Conservation (phyloP, 2,329 filamentous ascomycete genomes). For the Colletotrichum sojae region DNA sequence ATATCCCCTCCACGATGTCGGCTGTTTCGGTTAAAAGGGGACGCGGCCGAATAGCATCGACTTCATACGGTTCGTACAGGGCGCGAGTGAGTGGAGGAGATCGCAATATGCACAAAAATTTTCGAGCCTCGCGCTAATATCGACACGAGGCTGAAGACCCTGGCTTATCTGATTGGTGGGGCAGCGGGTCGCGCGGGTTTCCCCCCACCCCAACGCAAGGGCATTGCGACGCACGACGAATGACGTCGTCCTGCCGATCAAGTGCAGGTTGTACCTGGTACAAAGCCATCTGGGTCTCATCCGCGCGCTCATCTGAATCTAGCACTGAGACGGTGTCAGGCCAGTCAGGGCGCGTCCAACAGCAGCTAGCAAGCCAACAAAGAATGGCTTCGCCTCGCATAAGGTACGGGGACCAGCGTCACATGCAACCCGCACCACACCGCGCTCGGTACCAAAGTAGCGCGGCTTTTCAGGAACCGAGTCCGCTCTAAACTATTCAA, state of each 20-base stretch:
- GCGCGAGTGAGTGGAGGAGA: background rate
- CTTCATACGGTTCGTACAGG: background rate
- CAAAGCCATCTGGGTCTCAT: background rate
- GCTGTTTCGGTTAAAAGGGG: background rate
- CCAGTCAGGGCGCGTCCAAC: slow-evolving; percentile 18
- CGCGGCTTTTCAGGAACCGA: background rate
- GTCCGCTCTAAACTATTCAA: slow-evolving; percentile 38
- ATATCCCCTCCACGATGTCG: slow-evolving; percentile 37
- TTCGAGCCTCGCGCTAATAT: slow-evolving; percentile 23
- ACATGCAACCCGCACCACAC: slow-evolving; percentile 14
- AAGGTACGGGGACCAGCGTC: background rate
- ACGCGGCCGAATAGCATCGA: slow-evolving; percentile 7
- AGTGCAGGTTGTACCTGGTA: slow-evolving; percentile 12
- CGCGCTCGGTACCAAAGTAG: background rate
- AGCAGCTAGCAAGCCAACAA: slow-evolving; percentile 5
- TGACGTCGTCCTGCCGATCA: slow-evolving; percentile 30
- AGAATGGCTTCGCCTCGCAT: background rate
- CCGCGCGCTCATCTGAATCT: slow-evolving; percentile 12
- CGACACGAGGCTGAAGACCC: slow-evolving; percentile 32
- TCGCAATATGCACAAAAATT: slow-evolving; percentile 16
- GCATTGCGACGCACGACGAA: slow-evolving; percentile 1
- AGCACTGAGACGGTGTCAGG: slow-evolving; percentile 28
- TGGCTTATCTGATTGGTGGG: slow-evolving; percentile 33
- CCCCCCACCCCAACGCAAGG: slow-evolving; percentile 17
- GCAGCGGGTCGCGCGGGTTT: background rate